These are phyloP conservation scores for Pythium folliculosum DNA, from an alignment of 352 stramenopile species.

Conservation along the genomic window DNA sequence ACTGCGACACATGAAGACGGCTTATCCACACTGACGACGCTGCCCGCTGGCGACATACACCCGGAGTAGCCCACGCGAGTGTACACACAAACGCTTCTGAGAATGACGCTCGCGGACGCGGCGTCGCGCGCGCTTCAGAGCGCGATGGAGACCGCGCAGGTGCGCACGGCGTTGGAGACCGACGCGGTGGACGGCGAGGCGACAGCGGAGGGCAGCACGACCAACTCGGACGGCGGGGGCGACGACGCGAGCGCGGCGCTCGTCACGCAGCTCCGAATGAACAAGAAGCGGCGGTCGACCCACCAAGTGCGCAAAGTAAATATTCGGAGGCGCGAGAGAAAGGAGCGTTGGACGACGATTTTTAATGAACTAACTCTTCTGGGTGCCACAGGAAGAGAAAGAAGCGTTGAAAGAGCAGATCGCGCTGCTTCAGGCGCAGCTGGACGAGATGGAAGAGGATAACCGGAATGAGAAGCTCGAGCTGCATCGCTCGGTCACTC, in stretches of 20 bases:
- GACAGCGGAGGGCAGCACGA: slow-evolving; percentile 12
- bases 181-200: not conserved
- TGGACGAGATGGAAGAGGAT: slow-evolving; percentile 10
- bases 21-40: not conserved
- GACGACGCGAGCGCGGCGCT: not conserved
- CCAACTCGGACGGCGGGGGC: slow-evolving; percentile 17
- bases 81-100: not conserved
- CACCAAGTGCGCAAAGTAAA: slow-evolving; percentile 28
- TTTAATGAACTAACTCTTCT: not conserved
- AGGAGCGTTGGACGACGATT: too few species aligned
- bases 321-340: too few species aligned
- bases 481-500: slow-evolving; percentile 2
- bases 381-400: slow-evolving; percentile 19
- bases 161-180: slow-evolving; percentile 3
- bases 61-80: not conserved
- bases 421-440: slow-evolving; percentile 7
- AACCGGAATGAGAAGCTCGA: slow-evolving; percentile 14
- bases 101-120: slow-evolving; percentile 19
- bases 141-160: slow-evolving; percentile 14
- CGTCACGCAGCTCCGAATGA: not conserved
- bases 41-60: not conserved
- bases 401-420: slow-evolving; percentile 18
- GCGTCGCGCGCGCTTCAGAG: slow-evolving; percentile 17
- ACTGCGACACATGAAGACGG: not conserved
- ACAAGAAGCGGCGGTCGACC: slow-evolving; percentile 26